These are phyloP conservation scores for Pestalotiopsis sp. DNA, from an alignment of 2,329 filamentous ascomycete species.

Conservation along the genomic window DNA sequence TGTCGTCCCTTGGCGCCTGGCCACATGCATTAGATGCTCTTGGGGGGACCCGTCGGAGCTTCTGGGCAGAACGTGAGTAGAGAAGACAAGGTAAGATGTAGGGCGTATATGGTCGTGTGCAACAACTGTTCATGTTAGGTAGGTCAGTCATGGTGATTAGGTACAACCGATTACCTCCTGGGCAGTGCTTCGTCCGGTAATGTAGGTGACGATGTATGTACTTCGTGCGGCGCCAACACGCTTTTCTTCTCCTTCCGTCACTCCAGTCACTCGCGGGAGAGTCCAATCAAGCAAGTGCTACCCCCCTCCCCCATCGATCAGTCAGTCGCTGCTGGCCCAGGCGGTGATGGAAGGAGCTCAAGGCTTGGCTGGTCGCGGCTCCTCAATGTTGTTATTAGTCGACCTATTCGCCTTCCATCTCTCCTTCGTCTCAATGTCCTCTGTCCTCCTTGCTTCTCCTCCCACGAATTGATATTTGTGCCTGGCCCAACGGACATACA, in stretches of 20 bases:
- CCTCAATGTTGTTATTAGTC: background rate
- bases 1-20: constrained; percentile 4
- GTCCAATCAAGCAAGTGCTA: too few species aligned
- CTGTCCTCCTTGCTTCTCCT: background rate
- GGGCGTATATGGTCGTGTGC: too few species aligned
- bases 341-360: background rate
- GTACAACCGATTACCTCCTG: too few species aligned
- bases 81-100: background rate
- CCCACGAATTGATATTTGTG: background rate
- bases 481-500: background rate
- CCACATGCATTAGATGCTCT: constrained; percentile 2
- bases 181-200: too few species aligned
- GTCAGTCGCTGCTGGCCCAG: too few species aligned
- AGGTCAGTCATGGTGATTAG: too few species aligned
- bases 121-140: background rate
- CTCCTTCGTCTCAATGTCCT: constrained; percentile 18
- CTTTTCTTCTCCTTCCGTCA: too few species aligned
- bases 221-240: too few species aligned
- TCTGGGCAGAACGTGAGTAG: background rate
- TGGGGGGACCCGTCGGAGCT: background rate
- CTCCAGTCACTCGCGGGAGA: too few species aligned
- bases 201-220: too few species aligned
- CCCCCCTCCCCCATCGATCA: too few species aligned
- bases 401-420: constrained; percentile 17
- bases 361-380: background rate